These are phyloP conservation scores for Akanthomyces uredinophilus DNA, from an alignment of 2,329 filamentous ascomycete genomes.

Conservation along the genomic window DNA sequence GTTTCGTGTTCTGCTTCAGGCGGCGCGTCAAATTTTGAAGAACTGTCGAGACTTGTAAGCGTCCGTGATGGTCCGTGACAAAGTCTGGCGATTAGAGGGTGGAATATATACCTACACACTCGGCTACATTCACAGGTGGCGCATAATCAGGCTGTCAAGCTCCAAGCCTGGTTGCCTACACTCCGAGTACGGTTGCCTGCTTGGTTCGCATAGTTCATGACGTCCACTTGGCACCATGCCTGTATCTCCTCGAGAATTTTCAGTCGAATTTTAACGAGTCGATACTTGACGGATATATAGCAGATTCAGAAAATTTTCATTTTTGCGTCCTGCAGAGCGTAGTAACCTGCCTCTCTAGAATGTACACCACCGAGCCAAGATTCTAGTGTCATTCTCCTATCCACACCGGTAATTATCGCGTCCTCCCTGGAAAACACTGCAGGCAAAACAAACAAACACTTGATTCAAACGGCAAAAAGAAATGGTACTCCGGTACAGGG, in stretches of 20 bases:
- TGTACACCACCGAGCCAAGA: too few species aligned
- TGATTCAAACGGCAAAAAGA: conserved; percentile 1
- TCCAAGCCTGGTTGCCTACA: not conserved
- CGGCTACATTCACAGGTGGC: not conserved
- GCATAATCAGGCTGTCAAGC: not conserved
- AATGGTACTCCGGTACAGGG: conserved; percentile 17
- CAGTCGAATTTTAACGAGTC: too few species aligned
- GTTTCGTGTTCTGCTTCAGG: not conserved
- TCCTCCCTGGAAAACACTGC: not conserved
- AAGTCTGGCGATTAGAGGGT: not conserved
- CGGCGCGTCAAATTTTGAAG: not conserved
- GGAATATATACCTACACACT: not conserved
- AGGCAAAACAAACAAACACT: not conserved
- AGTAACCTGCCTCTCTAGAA: too few species aligned
- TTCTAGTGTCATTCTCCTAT: not conserved
- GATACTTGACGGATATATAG: too few species aligned
- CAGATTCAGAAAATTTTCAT: too few species aligned
- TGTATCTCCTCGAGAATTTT: too few species aligned
- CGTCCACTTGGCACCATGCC: too few species aligned
- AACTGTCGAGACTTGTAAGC: not conserved
- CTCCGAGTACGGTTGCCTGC: not conserved
- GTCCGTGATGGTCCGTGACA: not conserved
- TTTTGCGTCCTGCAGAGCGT: too few species aligned
- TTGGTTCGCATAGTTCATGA: not conserved
- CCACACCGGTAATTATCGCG: not conserved